A percentile compares a stretch with the other conserved stretches of the same genome.
phyloP scores from a whole-genome alignment of 495 filamentous ascomycete genomes.

The Penicillium riverlandense region DNA sequence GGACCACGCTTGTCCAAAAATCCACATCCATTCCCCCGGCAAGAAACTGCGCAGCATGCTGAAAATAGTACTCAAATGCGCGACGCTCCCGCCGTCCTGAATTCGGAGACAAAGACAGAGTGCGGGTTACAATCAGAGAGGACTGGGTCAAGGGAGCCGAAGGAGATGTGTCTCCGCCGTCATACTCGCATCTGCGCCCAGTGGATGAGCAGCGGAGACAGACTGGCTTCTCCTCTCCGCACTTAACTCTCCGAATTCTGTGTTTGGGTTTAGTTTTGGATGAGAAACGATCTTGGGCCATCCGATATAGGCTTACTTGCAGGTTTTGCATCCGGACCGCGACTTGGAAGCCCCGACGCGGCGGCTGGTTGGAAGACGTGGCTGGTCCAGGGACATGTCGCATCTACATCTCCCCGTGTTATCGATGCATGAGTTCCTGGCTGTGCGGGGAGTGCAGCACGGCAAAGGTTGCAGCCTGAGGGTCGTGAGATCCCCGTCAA shows the following conservation, averaged over 20 bases:
- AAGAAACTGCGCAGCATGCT: constrained; percentile 37
- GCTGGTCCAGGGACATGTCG: too few relatives aligned
- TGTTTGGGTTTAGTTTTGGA: neutral
- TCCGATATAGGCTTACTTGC: too few relatives aligned
- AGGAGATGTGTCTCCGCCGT: neutral
- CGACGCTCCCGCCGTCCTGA: constrained; percentile 21
- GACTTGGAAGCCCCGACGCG: too few relatives aligned
- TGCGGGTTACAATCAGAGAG: neutral
- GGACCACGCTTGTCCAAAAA: constrained; percentile 48
- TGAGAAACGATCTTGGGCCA: too few relatives aligned
- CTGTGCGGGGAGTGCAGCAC: too few relatives aligned
- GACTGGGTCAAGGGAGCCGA: neutral
- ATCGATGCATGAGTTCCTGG: too few relatives aligned
- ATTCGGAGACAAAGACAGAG: constrained; percentile 4
- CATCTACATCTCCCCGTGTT: too few relatives aligned
- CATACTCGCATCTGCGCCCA: constrained; percentile 38
- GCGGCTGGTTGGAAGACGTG: too few relatives aligned
- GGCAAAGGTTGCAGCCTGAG: too few relatives aligned
- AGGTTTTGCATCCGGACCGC: too few relatives aligned
- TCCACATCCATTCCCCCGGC: constrained; percentile 37
- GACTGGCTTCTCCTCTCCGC: constrained; percentile 54
- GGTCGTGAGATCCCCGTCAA: too few relatives aligned
- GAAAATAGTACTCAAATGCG: constrained; percentile 46
- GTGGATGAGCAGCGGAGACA: constrained; percentile 50
- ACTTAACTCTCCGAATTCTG: constrained; percentile 59